phyloP scores from a whole-genome alignment of 2,329 filamentous ascomycete species.

The Cladosporium halotolerans region DNA sequence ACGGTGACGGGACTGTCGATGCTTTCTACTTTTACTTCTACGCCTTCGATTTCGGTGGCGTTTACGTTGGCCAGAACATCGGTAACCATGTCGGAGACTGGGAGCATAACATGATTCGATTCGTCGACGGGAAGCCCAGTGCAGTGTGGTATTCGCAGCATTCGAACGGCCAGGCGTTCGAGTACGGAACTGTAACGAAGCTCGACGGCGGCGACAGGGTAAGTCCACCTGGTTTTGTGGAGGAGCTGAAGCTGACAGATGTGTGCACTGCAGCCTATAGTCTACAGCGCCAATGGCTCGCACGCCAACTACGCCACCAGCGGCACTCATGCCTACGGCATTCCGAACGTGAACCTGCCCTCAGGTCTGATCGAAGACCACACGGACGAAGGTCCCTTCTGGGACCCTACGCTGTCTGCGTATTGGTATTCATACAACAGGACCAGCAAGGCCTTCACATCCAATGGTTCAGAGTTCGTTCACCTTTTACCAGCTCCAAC shows the following conservation, averaged over 20 bases:
- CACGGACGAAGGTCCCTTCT: conserved; percentile 49
- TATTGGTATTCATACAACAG: conserved; percentile 52
- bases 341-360: conserved; percentile 55
- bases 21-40: conserved; percentile 61
- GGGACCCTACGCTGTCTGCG: conserved; percentile 54
- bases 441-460: conserved; percentile 35
- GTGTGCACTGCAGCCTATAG: conserved; percentile 39
- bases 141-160: conserved; percentile 61
- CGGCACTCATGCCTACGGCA: conserved; percentile 57
- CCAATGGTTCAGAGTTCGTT: conserved; percentile 35
- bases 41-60: conserved; percentile 50
- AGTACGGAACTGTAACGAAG: conserved; percentile 51
- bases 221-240: neutral
- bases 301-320: conserved; percentile 59
- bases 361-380: conserved; percentile 49
- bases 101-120: conserved; percentile 64
- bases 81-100: conserved; percentile 55
- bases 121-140: conserved; percentile 49
- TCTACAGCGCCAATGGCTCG: conserved; percentile 54
- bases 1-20: conserved; percentile 48
- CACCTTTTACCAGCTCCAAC: neutral
- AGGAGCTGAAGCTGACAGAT: neutral
- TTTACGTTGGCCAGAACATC: conserved; percentile 23
- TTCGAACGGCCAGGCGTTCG: conserved; percentile 56
- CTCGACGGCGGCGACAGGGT: conserved; percentile 36